Evolutionary conservation across 176 grass and related monocot genomes (phyloP), one percentile per base, ranked within the genome.

Genomic region (Carex scoparia): DNA sequence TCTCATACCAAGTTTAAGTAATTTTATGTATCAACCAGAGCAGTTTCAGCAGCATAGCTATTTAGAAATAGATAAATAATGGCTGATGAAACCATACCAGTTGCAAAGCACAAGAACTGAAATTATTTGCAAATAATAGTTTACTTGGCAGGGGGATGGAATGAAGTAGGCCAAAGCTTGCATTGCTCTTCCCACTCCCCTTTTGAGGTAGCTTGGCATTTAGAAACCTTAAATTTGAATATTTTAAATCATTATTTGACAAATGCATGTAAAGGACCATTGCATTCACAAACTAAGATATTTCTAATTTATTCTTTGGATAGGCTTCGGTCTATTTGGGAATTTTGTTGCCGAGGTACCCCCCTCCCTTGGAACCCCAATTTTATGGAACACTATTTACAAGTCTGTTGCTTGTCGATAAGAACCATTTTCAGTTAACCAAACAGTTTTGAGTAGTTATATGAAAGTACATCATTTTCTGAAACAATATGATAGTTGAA

Each of bases 121-220:
- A 67, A 68, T 61, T 76, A 87, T 13, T 3, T 71, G 16, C 35
- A 37, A 19, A 15, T 1, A 58, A 62, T 74, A 15, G 5, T 61
- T 91, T 86, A 98, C 95, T 90, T 87, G 13, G 84, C 62, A 61
- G 86, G 80, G 46, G 95, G 95, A 87, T 98, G 95, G 78, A 90
- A 98, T 61, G 95, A 98, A 73, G 95, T 98, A 87, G 95, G 95
- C 95, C 95, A 98, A 61, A 98, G 82, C 87, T 90, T 93, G 88
- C 93, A 95, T 18, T 98, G 95, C 83, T 95, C 89, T 77, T 98
- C 84, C 95, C 93, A 98, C 84, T 93, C 88, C 83, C 93, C 89
- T 92, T 98, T 94, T 75, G 95, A 91, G 61, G 63, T 90, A 89
- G 95, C 92, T 87, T 84, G 65, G 82, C 65, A 88, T 89, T 82